These are phyloP conservation scores for Secale cereale DNA, from an alignment of 176 grass and related monocot genomes.

Conservation along the genomic window DNA sequence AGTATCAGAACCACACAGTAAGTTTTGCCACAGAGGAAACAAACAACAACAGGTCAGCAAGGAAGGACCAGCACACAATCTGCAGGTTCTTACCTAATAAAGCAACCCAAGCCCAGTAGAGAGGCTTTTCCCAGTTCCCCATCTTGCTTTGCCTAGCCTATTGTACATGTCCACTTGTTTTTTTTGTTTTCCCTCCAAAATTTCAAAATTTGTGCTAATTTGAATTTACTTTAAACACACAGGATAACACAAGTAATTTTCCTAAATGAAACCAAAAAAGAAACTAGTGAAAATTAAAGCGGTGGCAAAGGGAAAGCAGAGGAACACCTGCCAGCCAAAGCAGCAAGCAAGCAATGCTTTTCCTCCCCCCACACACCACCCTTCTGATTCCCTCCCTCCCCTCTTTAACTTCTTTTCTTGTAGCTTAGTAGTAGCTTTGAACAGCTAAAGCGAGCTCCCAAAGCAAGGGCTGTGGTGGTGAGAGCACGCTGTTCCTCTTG, in stretches of 20 bases:
- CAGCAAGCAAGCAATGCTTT: slow-evolving; percentile 27
- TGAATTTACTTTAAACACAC: background rate
- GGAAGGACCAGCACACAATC: background rate
- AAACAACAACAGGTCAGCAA: slow-evolving; percentile 3
- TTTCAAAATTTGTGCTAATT: background rate
- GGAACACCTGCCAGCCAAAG: slow-evolving; percentile 34
- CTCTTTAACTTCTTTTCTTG: slow-evolving; percentile 67
- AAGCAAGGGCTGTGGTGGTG: slow-evolving; percentile 29
- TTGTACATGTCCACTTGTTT: background rate
- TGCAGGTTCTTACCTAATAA: background rate
- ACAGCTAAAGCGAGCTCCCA: slow-evolving; percentile 46
- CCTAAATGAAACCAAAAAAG: background rate
- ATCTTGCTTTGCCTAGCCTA: background rate
- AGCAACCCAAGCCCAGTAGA: background rate
- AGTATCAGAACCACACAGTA: slow-evolving; percentile 16
- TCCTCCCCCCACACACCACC: background rate
- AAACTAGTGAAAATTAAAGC: slow-evolving; percentile 8
- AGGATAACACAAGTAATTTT: background rate
- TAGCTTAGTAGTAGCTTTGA: slow-evolving; percentile 35
- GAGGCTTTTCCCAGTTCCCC: background rate
- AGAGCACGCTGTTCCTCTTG: slow-evolving; percentile 12
- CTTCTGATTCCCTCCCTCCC: slow-evolving; percentile 30
- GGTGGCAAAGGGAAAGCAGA: background rate
- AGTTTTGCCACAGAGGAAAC: slow-evolving; percentile 20
- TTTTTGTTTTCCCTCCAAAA: background rate